Base-by-base conservation (phyloP, 768 basidiomycete genomes). In the Lactarius trivialis region DNA sequence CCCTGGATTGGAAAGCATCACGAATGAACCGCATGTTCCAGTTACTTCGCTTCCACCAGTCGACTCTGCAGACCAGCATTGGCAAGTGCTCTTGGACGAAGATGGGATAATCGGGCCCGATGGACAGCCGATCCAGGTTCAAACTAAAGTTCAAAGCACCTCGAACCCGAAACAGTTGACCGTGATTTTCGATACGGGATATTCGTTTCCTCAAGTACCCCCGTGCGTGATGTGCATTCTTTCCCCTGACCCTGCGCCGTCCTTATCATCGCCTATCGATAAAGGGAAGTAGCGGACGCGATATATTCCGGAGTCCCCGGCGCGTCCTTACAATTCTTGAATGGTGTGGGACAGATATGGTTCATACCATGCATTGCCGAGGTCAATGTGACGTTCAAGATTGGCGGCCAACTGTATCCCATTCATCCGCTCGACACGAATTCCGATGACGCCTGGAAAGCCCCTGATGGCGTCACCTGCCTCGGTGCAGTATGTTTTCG, bases 61-160 rank as follows among this genome's bases (percentile, higher is more conserved):
- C 8, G 63, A 63, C 51, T 55, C 60, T 43, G 24, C 34, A 9
- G 64, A 67, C 21, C 72, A 73, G 60, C 74, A 75, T 61, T 76
- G 73, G 72, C 71, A 72, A 64, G 68, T 67, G 8, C 63, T 71
- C 43, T 28, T 72, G 55, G 73, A 74, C 65, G 62, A 61, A 61
- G 64, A 73, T 56, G 72, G 71, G 15, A 72, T 74, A 50, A 67
- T 74, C n/a, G 75, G 75, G 11, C 74, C 75, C 15, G 74, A 76
- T 45, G 73, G 72, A 3, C 45, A 70, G 36, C 62, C 69, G 7
- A 68, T 75, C 24, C 65, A 64, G 5, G 59, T 70, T 24, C 56
- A 66, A 19, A 70, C 70, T 7, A 36, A 52, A 9, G 69, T 70
- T 17, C 55, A 60, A 50, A 54, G 60, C 41, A 63, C 66, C 24